phyloP scores from a whole-genome alignment of 169 alveolate genomes.

The Cryptosporidium sp. region DNA sequence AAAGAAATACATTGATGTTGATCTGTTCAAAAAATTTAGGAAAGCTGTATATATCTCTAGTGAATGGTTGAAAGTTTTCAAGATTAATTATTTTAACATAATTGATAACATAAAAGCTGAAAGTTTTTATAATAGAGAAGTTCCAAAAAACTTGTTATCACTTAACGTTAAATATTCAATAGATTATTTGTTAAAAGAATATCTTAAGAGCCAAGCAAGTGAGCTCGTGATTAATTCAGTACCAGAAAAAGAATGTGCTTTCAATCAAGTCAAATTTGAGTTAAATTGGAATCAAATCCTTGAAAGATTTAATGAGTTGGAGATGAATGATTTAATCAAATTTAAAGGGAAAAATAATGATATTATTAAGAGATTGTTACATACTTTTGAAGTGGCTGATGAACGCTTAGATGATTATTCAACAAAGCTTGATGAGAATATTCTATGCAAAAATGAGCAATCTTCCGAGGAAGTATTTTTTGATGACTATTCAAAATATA shows the following conservation, averaged over 20 bases:
- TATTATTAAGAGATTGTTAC: neutral
- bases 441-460: neutral
- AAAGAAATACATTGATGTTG: constrained; percentile 38
- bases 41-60: neutral
- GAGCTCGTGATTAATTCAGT: neutral
- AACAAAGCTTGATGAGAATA: neutral
- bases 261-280: neutral
- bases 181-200: constrained; percentile 27
- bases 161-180: constrained; percentile 23
- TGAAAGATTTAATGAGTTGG: neutral
- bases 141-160: constrained; percentile 36
- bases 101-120: constrained; percentile 15
- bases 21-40: constrained; percentile 37
- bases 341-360: neutral
- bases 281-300: constrained; percentile 41
- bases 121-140: constrained; percentile 10
- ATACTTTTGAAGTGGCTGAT: neutral
- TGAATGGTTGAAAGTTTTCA: constrained; percentile 45
- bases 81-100: constrained; percentile 1
- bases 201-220: neutral
- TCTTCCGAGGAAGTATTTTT: neutral
- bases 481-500: constrained; percentile 28
- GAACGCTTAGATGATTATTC: neutral
- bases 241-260: neutral
- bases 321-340: neutral